A percentile compares a stretch with the other conserved stretches of the same genome.
phyloP scores from a whole-genome alignment of 2,329 filamentous ascomycete species.

The Grosmannia serpens region DNA sequence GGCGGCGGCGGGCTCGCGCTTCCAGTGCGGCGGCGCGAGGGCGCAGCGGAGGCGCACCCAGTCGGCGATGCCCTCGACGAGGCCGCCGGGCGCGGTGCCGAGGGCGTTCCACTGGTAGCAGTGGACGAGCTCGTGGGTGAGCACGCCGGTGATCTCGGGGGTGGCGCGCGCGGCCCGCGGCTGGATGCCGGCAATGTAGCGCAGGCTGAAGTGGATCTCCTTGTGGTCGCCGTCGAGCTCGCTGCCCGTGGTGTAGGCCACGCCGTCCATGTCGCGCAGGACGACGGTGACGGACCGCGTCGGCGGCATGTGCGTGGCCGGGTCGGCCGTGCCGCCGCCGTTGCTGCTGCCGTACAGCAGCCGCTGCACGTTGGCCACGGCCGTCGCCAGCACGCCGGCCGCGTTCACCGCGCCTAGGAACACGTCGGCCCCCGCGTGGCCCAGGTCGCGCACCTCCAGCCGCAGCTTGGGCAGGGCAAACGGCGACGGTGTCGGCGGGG shows the following conservation, averaged over 20 bases:
- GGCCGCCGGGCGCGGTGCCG: conserved; percentile 54
- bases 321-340: conserved; percentile 22
- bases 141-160: conserved; percentile 66
- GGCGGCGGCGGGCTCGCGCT: conserved; percentile 28
- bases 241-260: conserved; percentile 77
- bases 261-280: conserved; percentile 66
- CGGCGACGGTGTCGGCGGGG: too few relatives aligned
- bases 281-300: conserved; percentile 80
- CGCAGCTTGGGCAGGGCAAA: conserved; percentile 44
- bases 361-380: conserved; percentile 56
- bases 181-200: conserved; percentile 51
- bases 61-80: conserved; percentile 88
- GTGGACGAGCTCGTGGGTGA: conserved; percentile 90
- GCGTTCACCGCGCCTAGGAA: conserved; percentile 60
- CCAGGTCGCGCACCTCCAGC: conserved; percentile 46
- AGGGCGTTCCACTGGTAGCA: conserved; percentile 74
- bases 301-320: conserved; percentile 35
- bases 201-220: conserved; percentile 77
- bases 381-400: conserved; percentile 46
- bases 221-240: conserved; percentile 80
- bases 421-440: conserved; percentile 46
- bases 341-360: conserved; percentile 52
- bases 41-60: conserved; percentile 72
- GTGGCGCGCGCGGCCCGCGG: conserved; percentile 26
- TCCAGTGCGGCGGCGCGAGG: conserved; percentile 77